Evolutionary conservation across 208 protist species (phyloP).

Genomic region (Herpetomonas samuelpessoai): DNA sequence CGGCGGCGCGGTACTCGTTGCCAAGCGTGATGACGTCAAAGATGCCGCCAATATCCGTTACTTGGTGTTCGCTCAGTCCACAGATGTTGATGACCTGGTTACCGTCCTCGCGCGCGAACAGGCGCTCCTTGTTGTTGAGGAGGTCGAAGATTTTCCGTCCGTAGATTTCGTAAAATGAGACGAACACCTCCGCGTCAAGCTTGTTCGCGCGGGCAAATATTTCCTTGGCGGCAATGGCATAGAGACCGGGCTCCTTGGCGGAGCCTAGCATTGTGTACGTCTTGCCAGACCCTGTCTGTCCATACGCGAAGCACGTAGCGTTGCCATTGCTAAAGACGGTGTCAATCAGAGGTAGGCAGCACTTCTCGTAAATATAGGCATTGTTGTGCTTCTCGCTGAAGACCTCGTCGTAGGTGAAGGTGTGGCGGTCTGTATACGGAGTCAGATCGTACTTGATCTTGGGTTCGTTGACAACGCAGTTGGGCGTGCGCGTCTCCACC

Average conservation of each 20-base stretch:
- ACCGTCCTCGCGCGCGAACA: constrained; percentile 93
- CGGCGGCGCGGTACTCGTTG: constrained; percentile 78
- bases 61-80: constrained; percentile 89
- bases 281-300: constrained; percentile 97
- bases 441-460: constrained; percentile 96
- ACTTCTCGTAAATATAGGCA: constrained; percentile 90
- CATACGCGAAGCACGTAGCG: constrained; percentile 97
- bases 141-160: constrained; percentile 97
- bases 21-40: constrained; percentile 92
- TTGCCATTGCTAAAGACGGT: constrained; percentile 95
- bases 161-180: constrained; percentile 98
- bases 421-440: constrained; percentile 96
- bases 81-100: constrained; percentile 95
- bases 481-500: constrained; percentile 68
- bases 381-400: constrained; percentile 92
- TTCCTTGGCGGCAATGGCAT: constrained; percentile 93
- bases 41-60: constrained; percentile 82
- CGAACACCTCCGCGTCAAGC: constrained; percentile 63
- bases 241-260: constrained; percentile 85
- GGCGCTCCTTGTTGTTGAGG: constrained; percentile 91
- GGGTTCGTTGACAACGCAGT: constrained; percentile 87
- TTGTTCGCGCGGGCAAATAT: constrained; percentile 85
- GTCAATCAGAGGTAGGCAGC: constrained; percentile 93
- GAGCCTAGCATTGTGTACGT: constrained; percentile 93
- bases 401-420: constrained; percentile 96